Base-by-base conservation (phyloP, 1,284 basidiomycete genomes). In the Boletus calvinii region DNA sequence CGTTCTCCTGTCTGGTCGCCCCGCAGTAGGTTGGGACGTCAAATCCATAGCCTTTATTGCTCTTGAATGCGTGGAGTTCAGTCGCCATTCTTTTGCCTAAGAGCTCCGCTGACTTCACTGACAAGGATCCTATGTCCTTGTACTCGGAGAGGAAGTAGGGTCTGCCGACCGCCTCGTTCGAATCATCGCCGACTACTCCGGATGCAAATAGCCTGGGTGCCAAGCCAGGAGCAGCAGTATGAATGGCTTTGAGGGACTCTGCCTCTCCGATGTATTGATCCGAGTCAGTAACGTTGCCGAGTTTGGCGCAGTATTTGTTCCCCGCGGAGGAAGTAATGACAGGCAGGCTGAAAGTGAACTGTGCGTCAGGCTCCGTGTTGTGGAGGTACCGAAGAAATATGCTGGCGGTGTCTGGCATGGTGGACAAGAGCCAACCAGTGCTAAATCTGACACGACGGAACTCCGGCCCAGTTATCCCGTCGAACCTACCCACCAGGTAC, bases 1-100 rank as follows among this genome's bases (percentile, higher is more conserved):
- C 86, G 59, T 93, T 93, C 52, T 82, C 77, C 62, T 91, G 78
- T 53, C 83, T 79, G 5, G 91, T 94, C 7, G 76, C 78, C 2
- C 92, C 92, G 60, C 92, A 94, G 67, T 84, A 90, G 8, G 92
- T 94, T 0, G 88, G 84, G 7, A 90, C 78, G 2, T 72, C 67
- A 61, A 94, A 94, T 2, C 92, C 92, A 67, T 84, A 94, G 3
- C 81, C 81, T 1, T 78, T 70, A 13, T 65, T 58, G 56, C 79
- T 84, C 62, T 75, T 74, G 64, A 78, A 74, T 7, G 61, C 62
- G 55, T 90, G 89, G 53, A 90, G 64, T 62, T 88, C 85, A 3
- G 70, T 77, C 0, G 86, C 84, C 50, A 85, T 69, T 55, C 87
- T 79, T 65, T 76, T 74, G 8, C 84, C 91, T 2, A 94, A 72